Conservation (phyloP, 208 protist species). For the Acanthamoeba triangularis region DNA sequence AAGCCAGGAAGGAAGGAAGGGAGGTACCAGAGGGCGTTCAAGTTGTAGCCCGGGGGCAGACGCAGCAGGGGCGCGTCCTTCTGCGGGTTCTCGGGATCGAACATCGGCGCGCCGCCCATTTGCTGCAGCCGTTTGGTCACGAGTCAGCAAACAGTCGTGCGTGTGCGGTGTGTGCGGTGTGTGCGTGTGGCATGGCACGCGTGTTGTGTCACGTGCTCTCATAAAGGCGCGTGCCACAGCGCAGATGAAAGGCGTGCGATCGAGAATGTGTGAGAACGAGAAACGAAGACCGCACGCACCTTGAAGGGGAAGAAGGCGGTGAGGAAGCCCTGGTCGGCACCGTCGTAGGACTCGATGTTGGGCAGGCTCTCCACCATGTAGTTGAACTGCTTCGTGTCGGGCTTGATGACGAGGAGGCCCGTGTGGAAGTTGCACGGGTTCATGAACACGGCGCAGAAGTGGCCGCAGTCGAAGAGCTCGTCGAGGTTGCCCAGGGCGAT, state of each 20-base stretch:
- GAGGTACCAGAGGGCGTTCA: constrained; percentile 73
- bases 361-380: constrained; percentile 35
- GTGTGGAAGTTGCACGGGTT: constrained; percentile 89
- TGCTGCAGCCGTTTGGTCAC: no score
- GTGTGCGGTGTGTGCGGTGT: no score
- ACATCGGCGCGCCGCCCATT: constrained; percentile 36
- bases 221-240: no score
- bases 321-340: constrained; percentile 73
- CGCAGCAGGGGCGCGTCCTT: constrained; percentile 53
- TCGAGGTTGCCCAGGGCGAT: constrained; percentile 86
- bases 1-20: background rate
- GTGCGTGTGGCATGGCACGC: no score
- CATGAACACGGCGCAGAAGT: constrained; percentile 89
- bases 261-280: background rate
- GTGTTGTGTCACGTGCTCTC: no score
- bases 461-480: constrained; percentile 87
- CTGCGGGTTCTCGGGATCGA: constrained; percentile 30
- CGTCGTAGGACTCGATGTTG: constrained; percentile 9
- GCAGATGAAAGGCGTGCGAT: background rate
- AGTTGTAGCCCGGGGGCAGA: constrained; percentile 62
- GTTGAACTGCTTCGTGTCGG: constrained; percentile 32
- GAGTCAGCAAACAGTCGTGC: no score
- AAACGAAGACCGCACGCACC: background rate
- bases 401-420: constrained; percentile 78
- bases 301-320: constrained; percentile 55